Evolutionary conservation across 805 yeast genomes (phyloP).

Genomic region (Kazachstania taianensis): DNA sequence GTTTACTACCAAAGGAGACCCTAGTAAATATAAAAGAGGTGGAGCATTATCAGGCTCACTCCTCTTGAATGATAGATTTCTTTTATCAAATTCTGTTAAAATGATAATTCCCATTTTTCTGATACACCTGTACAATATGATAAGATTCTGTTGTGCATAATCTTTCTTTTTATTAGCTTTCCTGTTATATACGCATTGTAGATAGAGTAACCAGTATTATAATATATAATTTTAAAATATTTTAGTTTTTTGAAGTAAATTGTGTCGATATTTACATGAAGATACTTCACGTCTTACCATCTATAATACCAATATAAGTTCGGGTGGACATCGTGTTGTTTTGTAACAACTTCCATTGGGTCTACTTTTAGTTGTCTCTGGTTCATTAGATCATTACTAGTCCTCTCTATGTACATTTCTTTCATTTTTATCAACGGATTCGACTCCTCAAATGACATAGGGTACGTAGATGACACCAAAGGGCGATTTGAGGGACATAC

Average conservation of each 20-base stretch:
- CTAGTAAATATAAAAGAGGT: no score
- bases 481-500: conserved; percentile 21
- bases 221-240: background rate
- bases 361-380: conserved; percentile 14
- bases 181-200: conserved; percentile 8
- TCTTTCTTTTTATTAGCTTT: conserved; percentile 3
- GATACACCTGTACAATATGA: conserved; percentile 10
- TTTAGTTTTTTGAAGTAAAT: background rate
- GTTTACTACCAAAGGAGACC: no score
- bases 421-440: conserved; percentile 18
- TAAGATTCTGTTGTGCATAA: no score
- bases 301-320: conserved; percentile 27
- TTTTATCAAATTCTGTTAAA: no score
- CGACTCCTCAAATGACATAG: conserved; percentile 16
- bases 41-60: no score
- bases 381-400: conserved; percentile 15
- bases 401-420: conserved; percentile 21
- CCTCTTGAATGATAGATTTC: no score
- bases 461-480: conserved; percentile 21
- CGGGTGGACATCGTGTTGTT: conserved; percentile 11
- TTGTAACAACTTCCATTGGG: conserved; percentile 12
- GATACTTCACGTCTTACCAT: conserved; percentile 12
- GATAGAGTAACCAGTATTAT: conserved; percentile 11
- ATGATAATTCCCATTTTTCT: conserved; percentile 3
- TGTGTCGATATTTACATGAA: background rate